phyloP scores from a whole-genome alignment of 257 asterid genomes.

The Nicotiana attenuata region DNA sequence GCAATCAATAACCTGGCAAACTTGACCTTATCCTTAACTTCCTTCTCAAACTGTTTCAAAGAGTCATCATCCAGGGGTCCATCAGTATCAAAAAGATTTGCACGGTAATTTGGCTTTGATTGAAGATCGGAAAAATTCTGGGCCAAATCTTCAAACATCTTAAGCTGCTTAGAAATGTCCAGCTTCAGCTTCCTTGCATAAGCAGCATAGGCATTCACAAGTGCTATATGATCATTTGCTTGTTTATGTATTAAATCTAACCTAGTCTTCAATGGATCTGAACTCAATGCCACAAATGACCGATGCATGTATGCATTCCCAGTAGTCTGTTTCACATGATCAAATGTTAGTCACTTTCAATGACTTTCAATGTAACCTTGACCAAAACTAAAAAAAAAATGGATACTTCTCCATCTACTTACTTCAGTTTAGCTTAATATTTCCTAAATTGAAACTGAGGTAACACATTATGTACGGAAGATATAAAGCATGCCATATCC shows the following conservation, averaged over 20 bases:
- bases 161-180: slow-evolving; percentile 81
- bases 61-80: slow-evolving; percentile 87
- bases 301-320: slow-evolving; percentile 59
- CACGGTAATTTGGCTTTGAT: slow-evolving; percentile 48
- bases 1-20: slow-evolving; percentile 75
- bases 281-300: slow-evolving; percentile 64
- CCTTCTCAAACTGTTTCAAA: slow-evolving; percentile 92
- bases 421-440: not conserved
- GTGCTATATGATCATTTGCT: slow-evolving; percentile 78
- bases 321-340: slow-evolving; percentile 39
- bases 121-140: slow-evolving; percentile 66
- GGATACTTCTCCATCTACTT: not conserved
- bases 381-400: not conserved
- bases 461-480: not conserved
- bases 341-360: not conserved
- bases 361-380: not conserved
- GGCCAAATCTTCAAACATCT: slow-evolving; percentile 85
- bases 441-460: not conserved
- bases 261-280: slow-evolving; percentile 87
- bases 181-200: slow-evolving; percentile 92
- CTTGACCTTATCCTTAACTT: slow-evolving; percentile 92
- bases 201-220: slow-evolving; percentile 81
- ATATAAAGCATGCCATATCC: not conserved
- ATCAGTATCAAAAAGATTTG: slow-evolving; percentile 63
- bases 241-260: slow-evolving; percentile 68